Evolutionary conservation across 768 basidiomycete species (phyloP).

Genomic region (Russula vinacea): DNA sequence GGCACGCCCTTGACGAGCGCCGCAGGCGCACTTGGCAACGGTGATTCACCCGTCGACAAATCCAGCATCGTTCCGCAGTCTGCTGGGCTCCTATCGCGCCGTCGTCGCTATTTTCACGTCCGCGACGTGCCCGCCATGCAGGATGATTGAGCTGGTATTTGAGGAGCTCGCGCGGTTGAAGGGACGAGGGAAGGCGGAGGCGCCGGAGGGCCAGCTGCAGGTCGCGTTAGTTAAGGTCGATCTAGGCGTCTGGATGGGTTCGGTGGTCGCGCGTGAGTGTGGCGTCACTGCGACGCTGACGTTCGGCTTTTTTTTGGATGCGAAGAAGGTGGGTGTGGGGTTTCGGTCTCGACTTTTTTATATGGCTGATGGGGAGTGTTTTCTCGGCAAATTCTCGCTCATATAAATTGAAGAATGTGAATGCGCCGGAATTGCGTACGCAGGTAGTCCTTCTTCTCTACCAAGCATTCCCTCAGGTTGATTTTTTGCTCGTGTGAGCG

Average conservation of each 20-base stretch:
- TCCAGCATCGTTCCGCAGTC: conserved; percentile 62
- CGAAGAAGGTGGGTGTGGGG: conserved; percentile 52
- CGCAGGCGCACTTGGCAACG: conserved; percentile 37
- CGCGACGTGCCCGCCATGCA: conserved; percentile 72
- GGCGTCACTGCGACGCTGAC: conserved; percentile 79
- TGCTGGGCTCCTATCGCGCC: conserved; percentile 63
- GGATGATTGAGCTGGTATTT: conserved; percentile 80
- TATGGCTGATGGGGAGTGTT: neutral
- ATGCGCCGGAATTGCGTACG: conserved; percentile 63
- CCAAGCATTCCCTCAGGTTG: conserved; percentile 68
- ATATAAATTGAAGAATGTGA: conserved; percentile 71
- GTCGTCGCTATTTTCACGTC: conserved; percentile 82
- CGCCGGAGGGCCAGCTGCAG: conserved; percentile 23
- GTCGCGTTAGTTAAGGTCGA: conserved; percentile 84
- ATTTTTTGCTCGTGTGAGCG: neutral
- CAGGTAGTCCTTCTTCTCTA: conserved; percentile 74
- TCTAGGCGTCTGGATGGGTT: conserved; percentile 63
- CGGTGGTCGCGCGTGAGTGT: conserved; percentile 57
- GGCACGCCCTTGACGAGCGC: conserved; percentile 46
- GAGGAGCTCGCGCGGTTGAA: conserved; percentile 39
- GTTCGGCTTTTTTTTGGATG: conserved; percentile 83
- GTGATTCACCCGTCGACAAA: conserved; percentile 71
- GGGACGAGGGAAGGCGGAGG: too few relatives aligned
- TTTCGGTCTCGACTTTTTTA: neutral
- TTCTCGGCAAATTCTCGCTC: conserved; percentile 46